A percentile compares a stretch with the other conserved stretches of the same genome.
Conservation (phyloP, 768 basidiomycete genomes). For the Leccinum disarticulatum region DNA sequence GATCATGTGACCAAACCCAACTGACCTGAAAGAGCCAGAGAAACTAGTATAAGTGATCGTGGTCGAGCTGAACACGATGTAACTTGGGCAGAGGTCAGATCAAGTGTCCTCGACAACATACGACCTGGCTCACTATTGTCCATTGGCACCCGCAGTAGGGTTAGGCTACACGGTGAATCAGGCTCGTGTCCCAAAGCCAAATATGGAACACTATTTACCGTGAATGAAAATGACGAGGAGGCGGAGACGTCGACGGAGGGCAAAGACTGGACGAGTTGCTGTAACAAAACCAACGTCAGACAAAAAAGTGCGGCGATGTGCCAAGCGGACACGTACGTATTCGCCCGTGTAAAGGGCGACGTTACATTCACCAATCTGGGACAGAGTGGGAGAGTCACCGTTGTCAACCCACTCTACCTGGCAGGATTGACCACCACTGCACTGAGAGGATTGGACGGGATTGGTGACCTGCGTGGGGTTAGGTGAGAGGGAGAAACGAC, state of each 20-base stretch:
- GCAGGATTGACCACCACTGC: conserved; percentile 55
- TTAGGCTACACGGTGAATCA: conserved; percentile 42
- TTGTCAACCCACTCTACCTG: conserved; percentile 64
- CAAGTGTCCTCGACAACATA: neutral
- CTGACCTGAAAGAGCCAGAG: conserved; percentile 60
- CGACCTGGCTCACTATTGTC: conserved; percentile 49
- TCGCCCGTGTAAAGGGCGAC: conserved; percentile 61
- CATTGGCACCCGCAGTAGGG: conserved; percentile 53
- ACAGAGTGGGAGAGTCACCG: conserved; percentile 49
- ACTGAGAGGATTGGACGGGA: conserved; percentile 44
- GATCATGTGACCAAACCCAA: neutral
- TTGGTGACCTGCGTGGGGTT: conserved; percentile 41
- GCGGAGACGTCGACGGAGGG: conserved; percentile 52
- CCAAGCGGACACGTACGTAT: conserved; percentile 38
- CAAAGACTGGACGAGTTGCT: conserved; percentile 62
- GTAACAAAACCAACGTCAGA: neutral
- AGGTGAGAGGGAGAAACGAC: neutral
- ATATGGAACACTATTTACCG: conserved; percentile 34
- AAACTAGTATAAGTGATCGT: conserved; percentile 38
- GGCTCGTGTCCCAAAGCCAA: neutral
- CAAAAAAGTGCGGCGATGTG: neutral
- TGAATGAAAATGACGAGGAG: conserved; percentile 51
- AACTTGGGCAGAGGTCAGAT: conserved; percentile 39
- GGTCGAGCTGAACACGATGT: conserved; percentile 55
- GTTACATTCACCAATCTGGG: conserved; percentile 49